phyloP scores from a whole-genome alignment of 768 basidiomycete genomes.

The Boletus pseudo-olivaceus region DNA sequence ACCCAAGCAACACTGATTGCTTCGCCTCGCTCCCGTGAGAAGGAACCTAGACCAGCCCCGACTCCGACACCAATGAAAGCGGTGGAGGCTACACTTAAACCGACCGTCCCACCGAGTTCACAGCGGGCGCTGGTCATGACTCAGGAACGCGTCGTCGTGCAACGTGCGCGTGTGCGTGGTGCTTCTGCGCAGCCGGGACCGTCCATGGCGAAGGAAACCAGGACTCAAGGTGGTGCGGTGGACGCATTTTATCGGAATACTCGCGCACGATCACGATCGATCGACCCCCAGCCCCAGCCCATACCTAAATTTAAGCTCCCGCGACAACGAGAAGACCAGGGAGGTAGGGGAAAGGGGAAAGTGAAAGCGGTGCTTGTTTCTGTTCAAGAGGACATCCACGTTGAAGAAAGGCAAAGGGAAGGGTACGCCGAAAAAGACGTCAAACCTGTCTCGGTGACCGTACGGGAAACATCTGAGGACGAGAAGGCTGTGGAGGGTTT shows the following conservation, averaged over 20 bases:
- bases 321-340: no score
- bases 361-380: neutral
- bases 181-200: constrained; percentile 14
- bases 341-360: constrained; percentile 5
- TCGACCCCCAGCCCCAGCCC: constrained; percentile 12
- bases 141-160: neutral
- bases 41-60: neutral
- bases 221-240: neutral
- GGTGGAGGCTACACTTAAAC: neutral
- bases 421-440: neutral
- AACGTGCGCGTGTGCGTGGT: constrained; percentile 7
- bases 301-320: no score
- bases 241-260: constrained; percentile 18
- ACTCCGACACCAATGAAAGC: neutral
- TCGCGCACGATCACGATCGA: constrained; percentile 22
- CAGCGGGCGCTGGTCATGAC: constrained; percentile 5
- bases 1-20: constrained; percentile 28
- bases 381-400: constrained; percentile 7
- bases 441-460: neutral
- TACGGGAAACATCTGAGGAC: constrained; percentile 15
- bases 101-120: constrained; percentile 5
- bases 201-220: neutral
- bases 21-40: constrained; percentile 12
- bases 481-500: constrained; percentile 24
- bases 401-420: neutral